These are phyloP conservation scores for Sungouiozyma intestinalis DNA, from an alignment of 805 yeast genomes.

Conservation along the genomic window DNA sequence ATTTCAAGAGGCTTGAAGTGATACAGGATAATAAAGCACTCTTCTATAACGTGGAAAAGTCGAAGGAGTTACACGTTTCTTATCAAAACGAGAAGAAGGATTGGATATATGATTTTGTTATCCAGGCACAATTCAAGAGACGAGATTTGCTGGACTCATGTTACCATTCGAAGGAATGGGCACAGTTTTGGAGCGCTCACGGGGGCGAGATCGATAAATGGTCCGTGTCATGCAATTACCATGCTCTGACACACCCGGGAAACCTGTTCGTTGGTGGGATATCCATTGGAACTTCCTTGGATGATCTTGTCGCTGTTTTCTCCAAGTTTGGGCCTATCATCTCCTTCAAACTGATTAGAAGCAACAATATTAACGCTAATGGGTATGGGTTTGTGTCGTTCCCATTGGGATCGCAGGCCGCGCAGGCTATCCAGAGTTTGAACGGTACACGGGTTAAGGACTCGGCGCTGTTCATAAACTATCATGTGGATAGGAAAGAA, in stretches of 20 bases:
- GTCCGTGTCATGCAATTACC: constrained; percentile 22
- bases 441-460: constrained; percentile 32
- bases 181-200: neutral
- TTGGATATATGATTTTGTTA: constrained; percentile 18
- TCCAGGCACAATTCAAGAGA: constrained; percentile 20
- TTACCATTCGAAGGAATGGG: neutral
- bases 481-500: constrained; percentile 56
- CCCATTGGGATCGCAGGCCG: constrained; percentile 46
- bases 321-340: constrained; percentile 33
- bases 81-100: constrained; percentile 1
- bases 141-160: constrained; percentile 4
- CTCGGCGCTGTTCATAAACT: constrained; percentile 40
- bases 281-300: constrained; percentile 30
- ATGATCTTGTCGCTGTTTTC: constrained; percentile 31
- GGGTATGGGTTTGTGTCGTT: constrained; percentile 65
- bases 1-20: constrained; percentile 13
- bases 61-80: neutral
- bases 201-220: constrained; percentile 9
- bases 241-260: constrained; percentile 43
- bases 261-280: constrained; percentile 45
- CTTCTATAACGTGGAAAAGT: neutral
- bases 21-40: constrained; percentile 11
- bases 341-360: constrained; percentile 36
- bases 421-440: constrained; percentile 46
- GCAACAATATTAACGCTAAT: constrained; percentile 29